A percentile compares a stretch with the other conserved stretches of the same genome.
Evolutionary conservation across 129 eudicot species (phyloP).

Genomic region (Flaveria ramosissima): DNA sequence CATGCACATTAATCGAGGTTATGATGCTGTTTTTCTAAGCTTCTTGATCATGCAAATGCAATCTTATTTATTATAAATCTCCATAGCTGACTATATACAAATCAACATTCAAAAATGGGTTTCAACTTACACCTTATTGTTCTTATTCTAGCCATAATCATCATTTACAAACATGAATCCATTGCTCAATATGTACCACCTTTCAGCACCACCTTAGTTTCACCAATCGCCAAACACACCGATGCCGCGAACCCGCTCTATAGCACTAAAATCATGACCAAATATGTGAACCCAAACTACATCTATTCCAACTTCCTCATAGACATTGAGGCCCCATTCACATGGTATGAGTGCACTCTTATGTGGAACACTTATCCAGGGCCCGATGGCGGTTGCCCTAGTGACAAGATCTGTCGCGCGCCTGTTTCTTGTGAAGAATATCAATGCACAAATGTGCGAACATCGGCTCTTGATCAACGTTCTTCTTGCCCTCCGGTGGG

Average conservation of each 20-base stretch:
- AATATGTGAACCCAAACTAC: slow-evolving; percentile 5
- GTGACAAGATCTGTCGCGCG: neutral
- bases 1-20: neutral
- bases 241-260: slow-evolving; percentile 19
- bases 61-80: neutral
- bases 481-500: neutral
- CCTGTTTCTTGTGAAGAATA: slow-evolving; percentile 24
- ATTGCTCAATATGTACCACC: slow-evolving; percentile 24
- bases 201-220: neutral
- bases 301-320: slow-evolving; percentile 23
- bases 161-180: slow-evolving; percentile 6
- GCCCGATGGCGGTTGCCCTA: neutral
- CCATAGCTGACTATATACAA: neutral
- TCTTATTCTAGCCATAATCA: slow-evolving; percentile 14
- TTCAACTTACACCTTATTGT: neutral
- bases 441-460: slow-evolving; percentile 17
- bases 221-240: slow-evolving; percentile 11
- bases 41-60: neutral
- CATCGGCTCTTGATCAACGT: neutral
- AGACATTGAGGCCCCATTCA: slow-evolving; percentile 23
- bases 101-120: slow-evolving; percentile 2
- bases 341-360: slow-evolving; percentile 15
- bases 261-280: slow-evolving; percentile 14
- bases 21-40: neutral
- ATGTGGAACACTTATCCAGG: neutral